Base-by-base conservation (phyloP, 208 protist genomes). In the Angomonas deanei region DNA sequence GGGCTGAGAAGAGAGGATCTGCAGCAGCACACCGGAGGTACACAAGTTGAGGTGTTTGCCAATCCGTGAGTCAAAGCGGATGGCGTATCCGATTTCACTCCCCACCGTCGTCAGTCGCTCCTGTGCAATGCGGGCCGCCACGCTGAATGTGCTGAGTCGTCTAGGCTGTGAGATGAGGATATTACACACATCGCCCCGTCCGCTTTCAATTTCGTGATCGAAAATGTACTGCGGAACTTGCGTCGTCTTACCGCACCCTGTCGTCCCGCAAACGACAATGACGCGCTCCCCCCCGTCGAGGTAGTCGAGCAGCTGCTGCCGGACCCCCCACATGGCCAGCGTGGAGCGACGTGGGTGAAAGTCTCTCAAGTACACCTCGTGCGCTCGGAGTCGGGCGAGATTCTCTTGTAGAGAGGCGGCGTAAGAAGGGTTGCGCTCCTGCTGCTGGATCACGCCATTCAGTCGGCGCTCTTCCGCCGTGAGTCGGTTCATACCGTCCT, bases 1-100 rank as follows among this genome's bases (percentile, higher is more conserved):
- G 4, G 91, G 80, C 71, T 99, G 89, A 11, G 82, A 55, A 2
- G 96, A 72, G 42, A 97, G 89, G 64, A 99, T 97, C 70, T 98
- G 90, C 23, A 99, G 78, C 17, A 99, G 70, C 64, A 99, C 98
- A 67, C 98, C 98, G 57, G 98, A 96, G 0, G 98, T 99, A 80
- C 98, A 98, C 4, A 99, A 80, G 1, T 77, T 92, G n/a, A 99
- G 99, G 56, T 98, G 80, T 1, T 70, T 54, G 1, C 83, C 88
- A 0, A 91, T 97, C 17, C 74, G 84, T 38, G 98, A 86, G 54
- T 99, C 98, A 60, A 99, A 98, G 31, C 98, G 91, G 23, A 97
- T 84, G 5, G 75, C 82, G 76, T 99, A 99, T 5, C 99, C 99
- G 0, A 99, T 97, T 60, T 98, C 91, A 11, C 23, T 23, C 17